Base-by-base conservation (phyloP, 305 asterid species). In the Ilex paraguariensis region DNA sequence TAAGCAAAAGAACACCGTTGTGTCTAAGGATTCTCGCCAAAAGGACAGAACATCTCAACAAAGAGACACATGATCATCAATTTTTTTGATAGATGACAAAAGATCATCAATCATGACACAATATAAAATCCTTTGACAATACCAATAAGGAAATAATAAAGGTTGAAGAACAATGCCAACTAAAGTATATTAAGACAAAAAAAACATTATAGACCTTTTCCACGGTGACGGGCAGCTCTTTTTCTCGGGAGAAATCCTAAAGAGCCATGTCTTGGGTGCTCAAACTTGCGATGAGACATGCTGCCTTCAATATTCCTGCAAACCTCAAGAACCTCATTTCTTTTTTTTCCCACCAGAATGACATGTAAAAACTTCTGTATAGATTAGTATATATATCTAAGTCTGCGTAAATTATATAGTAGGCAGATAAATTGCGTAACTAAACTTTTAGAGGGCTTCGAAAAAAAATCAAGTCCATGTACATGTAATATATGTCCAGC, bases 251-350 rank as follows among this genome's bases (percentile, higher is more conserved):
- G 95, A 80, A 90, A 90, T 57, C 95, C 97, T 64, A 90, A 77
- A 56, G 97, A 90, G 12, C 97, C 97, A 59, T 90, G 95, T 70
- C 95, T 80, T 53, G 97, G 95, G 70, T 90, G 95, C 86, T 90
- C 97, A 80, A 90, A 87, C 84, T 90, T 90, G 71, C 97, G 84
- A 70, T 90, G 95, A 17, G 97, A 90, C 97, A 90, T 90, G 30
- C 60, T 79, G 3, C 30, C 62, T 74, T 61, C 31, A 59, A 65
- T 42, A 39, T 42, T 63, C 51, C 77, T 67, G 70, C 60, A 67
- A 64, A 53, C 49, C 13, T 52, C 31, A 16, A 5, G 11, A 17
- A 52, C 42, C 6, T 52, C 31, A 52, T 52, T 52, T 52, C 56
- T 16, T 5, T 16, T n/a, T 52, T 52, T 52, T 14, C n/a, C 31